These are phyloP conservation scores for Terfezia boudieri DNA, from an alignment of 495 filamentous ascomycete species.

Conservation along the genomic window DNA sequence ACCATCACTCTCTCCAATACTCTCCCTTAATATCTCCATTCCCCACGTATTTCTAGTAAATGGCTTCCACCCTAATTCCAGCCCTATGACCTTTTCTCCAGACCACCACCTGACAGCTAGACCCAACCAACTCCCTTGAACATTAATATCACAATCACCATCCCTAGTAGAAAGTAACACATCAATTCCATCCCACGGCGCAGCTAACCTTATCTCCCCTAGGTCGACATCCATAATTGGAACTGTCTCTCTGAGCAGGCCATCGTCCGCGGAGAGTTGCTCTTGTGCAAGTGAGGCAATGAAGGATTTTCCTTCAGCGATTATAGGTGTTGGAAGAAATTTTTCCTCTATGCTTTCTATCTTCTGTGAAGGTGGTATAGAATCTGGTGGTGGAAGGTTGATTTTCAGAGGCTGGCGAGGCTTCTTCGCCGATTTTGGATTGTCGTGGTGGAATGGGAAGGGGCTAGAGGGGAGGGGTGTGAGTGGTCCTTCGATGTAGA, in stretches of 20 bases:
- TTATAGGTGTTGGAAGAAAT: slow-evolving; percentile 11
- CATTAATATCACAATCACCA: neutral
- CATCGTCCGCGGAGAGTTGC: slow-evolving; percentile 34
- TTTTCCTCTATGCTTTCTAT: neutral
- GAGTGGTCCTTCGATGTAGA: too few relatives aligned
- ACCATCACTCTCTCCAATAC: slow-evolving; percentile 3
- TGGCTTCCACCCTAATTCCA: slow-evolving; percentile 11
- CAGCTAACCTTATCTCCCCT: slow-evolving; percentile 33
- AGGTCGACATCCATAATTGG: slow-evolving; percentile 39
- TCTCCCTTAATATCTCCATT: neutral
- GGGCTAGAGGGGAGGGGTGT: too few relatives aligned
- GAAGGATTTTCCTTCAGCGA: too few relatives aligned
- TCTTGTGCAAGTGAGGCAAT: slow-evolving; percentile 31
- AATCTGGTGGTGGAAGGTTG: too few relatives aligned
- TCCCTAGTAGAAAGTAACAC: too few relatives aligned
- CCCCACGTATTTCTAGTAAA: neutral
- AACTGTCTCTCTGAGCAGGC: slow-evolving; percentile 31
- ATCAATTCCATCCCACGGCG: slow-evolving; percentile 17
- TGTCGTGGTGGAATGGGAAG: too few relatives aligned
- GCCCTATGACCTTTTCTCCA: slow-evolving; percentile 6
- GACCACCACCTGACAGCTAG: slow-evolving; percentile 6
- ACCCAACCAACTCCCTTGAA: slow-evolving; percentile 3
- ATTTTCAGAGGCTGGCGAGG: too few relatives aligned
- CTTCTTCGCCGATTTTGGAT: too few relatives aligned
- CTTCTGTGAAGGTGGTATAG: slow-evolving; percentile 1